phyloP scores from a whole-genome alignment of 164 flowering plant species.

The Chimonanthus praecox region DNA sequence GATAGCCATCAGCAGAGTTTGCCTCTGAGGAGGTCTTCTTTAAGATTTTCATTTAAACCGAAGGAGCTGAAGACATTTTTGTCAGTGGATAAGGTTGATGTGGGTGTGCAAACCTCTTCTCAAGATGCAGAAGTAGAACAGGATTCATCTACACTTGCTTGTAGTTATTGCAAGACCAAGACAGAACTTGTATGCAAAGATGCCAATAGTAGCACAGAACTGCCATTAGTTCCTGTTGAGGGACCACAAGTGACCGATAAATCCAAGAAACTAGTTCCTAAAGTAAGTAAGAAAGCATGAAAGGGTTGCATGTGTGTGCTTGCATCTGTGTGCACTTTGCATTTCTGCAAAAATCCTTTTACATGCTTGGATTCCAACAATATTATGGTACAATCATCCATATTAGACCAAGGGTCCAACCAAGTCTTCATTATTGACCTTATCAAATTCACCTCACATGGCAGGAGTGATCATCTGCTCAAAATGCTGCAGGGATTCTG shows the following conservation, averaged over 20 bases:
- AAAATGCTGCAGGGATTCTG: too few relatives aligned
- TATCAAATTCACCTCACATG: too few relatives aligned
- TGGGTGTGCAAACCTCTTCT: conserved; percentile 70
- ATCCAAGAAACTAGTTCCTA: conserved; percentile 65
- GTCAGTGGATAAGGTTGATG: conserved; percentile 58
- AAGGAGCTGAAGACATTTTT: conserved; percentile 39
- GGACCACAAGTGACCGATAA: conserved; percentile 47
- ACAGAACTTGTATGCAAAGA: conserved; percentile 31
- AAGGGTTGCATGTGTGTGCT: not conserved
- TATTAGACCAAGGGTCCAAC: too few relatives aligned
- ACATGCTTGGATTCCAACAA: too few relatives aligned
- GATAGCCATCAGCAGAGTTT: conserved; percentile 55
- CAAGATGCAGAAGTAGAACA: conserved; percentile 24
- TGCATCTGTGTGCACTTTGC: not conserved
- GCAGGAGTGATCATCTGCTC: too few relatives aligned
- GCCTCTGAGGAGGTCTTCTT: conserved; percentile 59
- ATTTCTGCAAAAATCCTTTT: too few relatives aligned
- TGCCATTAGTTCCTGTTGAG: conserved; percentile 65
- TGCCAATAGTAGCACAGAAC: conserved; percentile 29
- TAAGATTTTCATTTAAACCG: conserved; percentile 67
- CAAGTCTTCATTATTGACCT: too few relatives aligned
- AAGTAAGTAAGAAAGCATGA: conserved; percentile 39
- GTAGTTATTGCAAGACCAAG: conserved; percentile 54
- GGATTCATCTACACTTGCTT: conserved; percentile 31
- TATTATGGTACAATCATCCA: too few relatives aligned